Percentiles rank a stretch among this genome's conserved stretches.
Conservation (phyloP, 2,329 filamentous ascomycete species). For the Albifimbria verrucaria region DNA sequence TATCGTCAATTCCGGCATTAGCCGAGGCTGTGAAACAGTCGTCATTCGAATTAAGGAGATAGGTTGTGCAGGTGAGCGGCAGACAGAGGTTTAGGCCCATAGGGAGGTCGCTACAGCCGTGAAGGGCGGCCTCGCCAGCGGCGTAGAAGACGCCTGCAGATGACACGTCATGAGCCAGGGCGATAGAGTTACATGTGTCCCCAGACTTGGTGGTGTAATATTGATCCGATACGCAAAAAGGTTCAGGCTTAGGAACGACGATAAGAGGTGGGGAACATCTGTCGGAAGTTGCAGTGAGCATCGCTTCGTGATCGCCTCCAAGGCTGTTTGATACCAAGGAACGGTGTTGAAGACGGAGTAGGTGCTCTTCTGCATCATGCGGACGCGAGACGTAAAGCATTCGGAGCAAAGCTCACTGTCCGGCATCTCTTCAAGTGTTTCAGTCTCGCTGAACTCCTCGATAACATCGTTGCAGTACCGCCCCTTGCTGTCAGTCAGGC, state of each 20-base stretch:
- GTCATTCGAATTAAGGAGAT: too few species aligned
- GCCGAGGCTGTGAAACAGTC: too few species aligned
- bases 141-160: too few species aligned
- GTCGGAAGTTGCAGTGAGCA: not conserved
- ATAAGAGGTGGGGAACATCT: not conserved
- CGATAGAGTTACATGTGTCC: too few species aligned
- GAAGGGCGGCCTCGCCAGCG: too few species aligned
- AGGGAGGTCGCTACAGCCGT: too few species aligned
- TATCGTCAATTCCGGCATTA: too few species aligned
- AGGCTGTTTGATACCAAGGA: not conserved
- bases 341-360: constrained; percentile 7
- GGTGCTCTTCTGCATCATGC: constrained; percentile 13
- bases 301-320: not conserved
- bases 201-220: too few species aligned
- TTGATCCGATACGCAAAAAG: too few species aligned
- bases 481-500: not conserved
- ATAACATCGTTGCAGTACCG: not conserved
- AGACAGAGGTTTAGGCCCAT: too few species aligned
- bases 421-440: not conserved
- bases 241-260: not conserved
- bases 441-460: not conserved
- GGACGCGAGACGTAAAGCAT: constrained; percentile 8
- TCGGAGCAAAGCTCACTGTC: constrained; percentile 2
- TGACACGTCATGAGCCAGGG: too few species aligned
- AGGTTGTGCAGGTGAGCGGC: too few species aligned